These are phyloP conservation scores for Myxozyma udenii DNA, from an alignment of 805 yeast species.

Conservation along the genomic window DNA sequence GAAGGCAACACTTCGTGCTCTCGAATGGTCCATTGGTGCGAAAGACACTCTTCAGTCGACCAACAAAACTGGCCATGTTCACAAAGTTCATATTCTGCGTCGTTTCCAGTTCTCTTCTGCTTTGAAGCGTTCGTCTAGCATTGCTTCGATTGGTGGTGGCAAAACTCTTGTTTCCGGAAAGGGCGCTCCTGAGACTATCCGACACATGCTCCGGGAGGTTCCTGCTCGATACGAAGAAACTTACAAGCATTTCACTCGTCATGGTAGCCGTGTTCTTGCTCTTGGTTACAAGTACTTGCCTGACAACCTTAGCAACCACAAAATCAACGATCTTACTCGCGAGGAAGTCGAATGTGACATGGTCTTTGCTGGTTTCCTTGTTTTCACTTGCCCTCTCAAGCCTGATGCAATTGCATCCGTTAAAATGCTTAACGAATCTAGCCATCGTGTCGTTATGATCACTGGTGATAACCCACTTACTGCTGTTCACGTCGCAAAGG, in stretches of 20 bases:
- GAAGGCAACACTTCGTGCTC: slow-evolving; percentile 85
- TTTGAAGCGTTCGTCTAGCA: slow-evolving; percentile 87
- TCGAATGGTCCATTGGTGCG: slow-evolving; percentile 77
- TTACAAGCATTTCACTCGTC: slow-evolving; percentile 85
- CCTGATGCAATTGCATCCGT: slow-evolving; percentile 87
- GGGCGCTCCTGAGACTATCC: slow-evolving; percentile 97
- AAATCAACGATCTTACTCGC: slow-evolving; percentile 62
- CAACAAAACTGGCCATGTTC: slow-evolving; percentile 21
- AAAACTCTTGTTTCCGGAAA: slow-evolving; percentile 77
- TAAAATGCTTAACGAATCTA: slow-evolving; percentile 87
- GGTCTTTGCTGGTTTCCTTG: slow-evolving; percentile 85
- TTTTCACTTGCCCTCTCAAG: slow-evolving; percentile 96
- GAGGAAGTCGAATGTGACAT: slow-evolving; percentile 72
- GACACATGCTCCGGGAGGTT: slow-evolving; percentile 63
- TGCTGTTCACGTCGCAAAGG: slow-evolving; percentile 95
- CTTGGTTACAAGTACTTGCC: slow-evolving; percentile 76
- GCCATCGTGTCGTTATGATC: slow-evolving; percentile 95
- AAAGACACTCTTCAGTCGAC: slow-evolving; percentile 50
- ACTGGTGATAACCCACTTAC: slow-evolving; percentile 99
- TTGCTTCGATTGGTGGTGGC: slow-evolving; percentile 38
- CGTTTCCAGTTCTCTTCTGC: slow-evolving; percentile 97
- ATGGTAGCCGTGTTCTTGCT: slow-evolving; percentile 97
- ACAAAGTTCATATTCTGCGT: slow-evolving; percentile 69
- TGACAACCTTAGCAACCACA: slow-evolving; percentile 45
- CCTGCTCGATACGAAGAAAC: slow-evolving; percentile 81